Evolutionary conservation across 306 rosid genomes (phyloP).

Genomic region (Lotus japonicus): DNA sequence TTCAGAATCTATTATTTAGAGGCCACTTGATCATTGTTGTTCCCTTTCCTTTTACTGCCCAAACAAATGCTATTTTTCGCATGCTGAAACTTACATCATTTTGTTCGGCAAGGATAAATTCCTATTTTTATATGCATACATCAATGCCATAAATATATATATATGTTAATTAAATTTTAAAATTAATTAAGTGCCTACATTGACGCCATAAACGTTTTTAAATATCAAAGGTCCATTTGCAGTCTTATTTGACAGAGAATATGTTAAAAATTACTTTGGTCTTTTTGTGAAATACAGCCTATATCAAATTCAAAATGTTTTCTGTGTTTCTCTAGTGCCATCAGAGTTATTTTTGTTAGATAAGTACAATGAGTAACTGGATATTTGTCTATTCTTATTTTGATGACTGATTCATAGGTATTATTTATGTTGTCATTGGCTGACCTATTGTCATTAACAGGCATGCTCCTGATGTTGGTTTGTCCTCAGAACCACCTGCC

Average conservation of each 20-base stretch:
- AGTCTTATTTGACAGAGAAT: background rate
- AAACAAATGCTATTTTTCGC: background rate
- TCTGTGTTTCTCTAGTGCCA: background rate
- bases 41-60: background rate
- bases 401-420: constrained; percentile 3
- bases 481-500: constrained; percentile 56
- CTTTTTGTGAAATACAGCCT: background rate
- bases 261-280: background rate
- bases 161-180: background rate
- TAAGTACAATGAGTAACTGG: background rate
- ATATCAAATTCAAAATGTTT: constrained; percentile 13
- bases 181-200: too few relatives aligned
- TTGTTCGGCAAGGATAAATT: background rate
- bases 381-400: background rate
- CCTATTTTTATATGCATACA: background rate
- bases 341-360: background rate
- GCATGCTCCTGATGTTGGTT: constrained; percentile 48
- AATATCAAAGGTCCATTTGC: background rate
- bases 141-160: background rate
- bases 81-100: background rate
- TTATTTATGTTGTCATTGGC: constrained; percentile 15
- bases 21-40: background rate
- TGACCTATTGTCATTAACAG: constrained; percentile 42
- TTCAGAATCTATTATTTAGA: background rate
- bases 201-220: too few relatives aligned